Evolutionary conservation across 176 grass and related monocot genomes (phyloP), one percentile per base, ranked within the genome.

Genomic region (Alopecurus myosuroides): DNA sequence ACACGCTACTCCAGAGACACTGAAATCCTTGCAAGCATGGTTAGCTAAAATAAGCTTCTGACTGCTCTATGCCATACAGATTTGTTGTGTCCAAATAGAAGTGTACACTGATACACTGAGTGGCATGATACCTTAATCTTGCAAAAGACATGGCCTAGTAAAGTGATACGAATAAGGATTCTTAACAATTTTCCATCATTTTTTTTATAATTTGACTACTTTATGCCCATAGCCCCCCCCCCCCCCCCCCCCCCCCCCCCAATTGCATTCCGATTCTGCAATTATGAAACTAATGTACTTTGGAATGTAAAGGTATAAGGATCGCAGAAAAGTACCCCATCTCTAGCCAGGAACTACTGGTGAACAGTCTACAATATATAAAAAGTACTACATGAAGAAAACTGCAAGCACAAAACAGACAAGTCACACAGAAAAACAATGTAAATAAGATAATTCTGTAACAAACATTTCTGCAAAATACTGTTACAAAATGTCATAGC

Each of bases 1-100:
- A 41, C 78, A 89, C 83, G 62, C 30, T 82, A 7, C 40, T 89
- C 79, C 41, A 82, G 9, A 70, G 35, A 34, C 19, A 55, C 14
- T 74, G 42, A 84, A 73, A 79, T 88, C 26, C 7, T 84, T 7
- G 11, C 22, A 7, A 13, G 22, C 25, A 14, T 35, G 64, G 79
- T 73, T 51, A 79, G 14, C 45, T 1, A 55, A 50, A 71, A 46
- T 46, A 51, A 74, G 56, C 25, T 19, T 74, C 64, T 5, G 22
- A 23, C 53, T 55, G 34, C 37, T 17, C 6, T 70, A 40, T 4
- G 10, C 61, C 56, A 45, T 36, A 53, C 37, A 4, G 18, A 42
- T 31, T 64, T 64, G 18, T 45, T 65, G 40, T n/a, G 19, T 64
- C n/a, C 9, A 0, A 28, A 11, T 61, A 62, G 5, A 45, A 40